Percentiles rank a stretch among this genome's conserved stretches.
Conservation (phyloP, 257 asterid genomes). For the Marsdenia floribunda region DNA sequence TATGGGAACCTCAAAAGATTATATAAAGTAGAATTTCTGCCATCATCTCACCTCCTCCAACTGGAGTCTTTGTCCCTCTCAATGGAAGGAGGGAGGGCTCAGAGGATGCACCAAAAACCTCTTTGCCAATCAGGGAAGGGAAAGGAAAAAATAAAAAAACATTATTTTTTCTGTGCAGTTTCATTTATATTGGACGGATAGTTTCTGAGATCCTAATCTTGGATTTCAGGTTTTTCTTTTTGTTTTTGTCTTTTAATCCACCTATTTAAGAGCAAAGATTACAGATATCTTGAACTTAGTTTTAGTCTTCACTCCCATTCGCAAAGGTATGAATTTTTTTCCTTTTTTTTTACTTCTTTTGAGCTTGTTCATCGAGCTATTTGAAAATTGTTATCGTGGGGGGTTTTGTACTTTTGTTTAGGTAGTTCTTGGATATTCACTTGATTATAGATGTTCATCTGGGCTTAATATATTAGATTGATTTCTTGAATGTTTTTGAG, state of each 20-base stretch:
- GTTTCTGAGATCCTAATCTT: neutral
- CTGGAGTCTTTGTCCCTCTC: conserved; percentile 13
- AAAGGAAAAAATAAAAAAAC: neutral
- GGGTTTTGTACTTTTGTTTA: neutral
- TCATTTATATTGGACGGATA: too few species aligned
- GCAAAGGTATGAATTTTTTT: conserved; percentile 5
- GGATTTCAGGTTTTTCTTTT: neutral
- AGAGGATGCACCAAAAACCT: conserved; percentile 9
- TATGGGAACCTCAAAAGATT: too few species aligned
- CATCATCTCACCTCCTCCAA: neutral
- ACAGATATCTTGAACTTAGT: conserved; percentile 7
- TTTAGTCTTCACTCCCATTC: conserved; percentile 1
- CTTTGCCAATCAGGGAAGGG: neutral
- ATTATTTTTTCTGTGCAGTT: neutral
- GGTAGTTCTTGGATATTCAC: neutral
- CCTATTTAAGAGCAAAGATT: neutral
- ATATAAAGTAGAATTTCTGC: too few species aligned
- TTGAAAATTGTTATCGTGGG: neutral
- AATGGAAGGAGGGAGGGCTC: neutral
- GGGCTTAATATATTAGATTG: conserved; percentile 7
- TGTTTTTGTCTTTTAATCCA: neutral
- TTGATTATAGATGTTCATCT: conserved; percentile 1
- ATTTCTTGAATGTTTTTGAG: conserved; percentile 5
- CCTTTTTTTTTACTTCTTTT: neutral
- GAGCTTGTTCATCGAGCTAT: too few species aligned